Evolutionary conservation across 2,329 filamentous ascomycete genomes (phyloP), one percentile per base, ranked within the genome.

Genomic region (Kalaharituber pfeilii): DNA sequence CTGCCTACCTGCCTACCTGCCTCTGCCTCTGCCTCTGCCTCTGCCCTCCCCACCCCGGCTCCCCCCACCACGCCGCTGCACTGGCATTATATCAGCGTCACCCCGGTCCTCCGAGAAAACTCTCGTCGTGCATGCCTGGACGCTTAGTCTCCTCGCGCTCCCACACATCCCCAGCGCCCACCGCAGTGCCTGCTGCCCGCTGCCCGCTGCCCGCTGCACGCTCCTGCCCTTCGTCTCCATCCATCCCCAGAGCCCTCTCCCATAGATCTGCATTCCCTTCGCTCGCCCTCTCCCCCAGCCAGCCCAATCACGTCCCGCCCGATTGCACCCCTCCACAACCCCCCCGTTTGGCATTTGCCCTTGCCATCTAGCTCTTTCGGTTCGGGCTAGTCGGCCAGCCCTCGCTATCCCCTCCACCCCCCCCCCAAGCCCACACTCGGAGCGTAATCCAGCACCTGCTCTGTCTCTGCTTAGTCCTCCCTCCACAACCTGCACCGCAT

Each of bases 401-500:
- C n/a, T 20, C n/a, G 24, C 24, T 8, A 8, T 8, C 18, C n/a
- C 18, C 18, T 49, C 29, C 49, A 51, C 49, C 49, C 15, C 25
- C 26, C 25, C 13, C 26, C 11, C 49, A 25, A 18, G 8, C 49
- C 26, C 49, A 51, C 25, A 28, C 26, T 22, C 25, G 26, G 22
- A 13, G 22, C 22, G 26, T 27, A 27, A 49, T 27, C 26, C 22
- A 55, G 54, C n/a, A n/a, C n/a, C n/a, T n/a, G n/a, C n/a, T n/a
- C n/a, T n/a, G n/a, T n/a, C n/a, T n/a, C n/a, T n/a, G n/a, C n/a
- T 47, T 51, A 54, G 50, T 55, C 53, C 57, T 55, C 56, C 39
- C 26, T 28, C 13, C 42, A 20, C 18, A 20, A 28, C 55, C 59
- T 60, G 56, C 56, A 58, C 59, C 58, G n/a, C 30, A 36, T 36